A percentile compares a stretch with the other conserved stretches of the same genome.
Evolutionary conservation across 352 stramenopile genomes (phyloP).

Genomic region (Pythium phragmitis): DNA sequence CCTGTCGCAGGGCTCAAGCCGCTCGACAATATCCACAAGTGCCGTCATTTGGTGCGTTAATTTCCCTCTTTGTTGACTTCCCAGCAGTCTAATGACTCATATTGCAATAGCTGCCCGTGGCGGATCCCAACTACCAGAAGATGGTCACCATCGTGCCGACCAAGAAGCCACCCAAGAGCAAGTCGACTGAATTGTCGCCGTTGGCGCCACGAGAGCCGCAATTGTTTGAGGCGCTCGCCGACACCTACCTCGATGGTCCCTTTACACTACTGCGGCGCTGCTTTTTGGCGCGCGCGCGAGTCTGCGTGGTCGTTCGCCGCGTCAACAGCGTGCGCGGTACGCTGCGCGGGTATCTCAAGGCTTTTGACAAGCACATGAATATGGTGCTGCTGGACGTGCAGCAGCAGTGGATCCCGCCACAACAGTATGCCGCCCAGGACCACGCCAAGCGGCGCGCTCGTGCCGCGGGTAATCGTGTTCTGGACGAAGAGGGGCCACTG

Average conservation of each 20-base stretch:
- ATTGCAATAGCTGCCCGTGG: constrained; percentile 58
- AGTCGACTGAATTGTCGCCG: neutral
- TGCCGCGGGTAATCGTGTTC: neutral
- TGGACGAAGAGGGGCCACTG: constrained; percentile 8
- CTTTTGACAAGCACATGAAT: constrained; percentile 96
- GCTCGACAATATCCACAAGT: constrained; percentile 91
- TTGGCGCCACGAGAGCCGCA: constrained; percentile 19
- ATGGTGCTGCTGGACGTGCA: constrained; percentile 90
- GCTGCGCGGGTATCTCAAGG: constrained; percentile 90
- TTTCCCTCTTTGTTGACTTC: neutral
- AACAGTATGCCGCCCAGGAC: constrained; percentile 38
- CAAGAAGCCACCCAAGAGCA: constrained; percentile 6
- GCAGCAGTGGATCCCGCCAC: constrained; percentile 59
- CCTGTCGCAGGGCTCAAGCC: constrained; percentile 36
- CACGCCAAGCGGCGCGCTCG: constrained; percentile 22
- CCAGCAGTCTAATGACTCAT: neutral
- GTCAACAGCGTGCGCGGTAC: constrained; percentile 91
- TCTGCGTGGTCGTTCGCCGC: constrained; percentile 87
- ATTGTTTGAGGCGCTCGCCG: constrained; percentile 28
- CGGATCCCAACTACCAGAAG: constrained; percentile 51
- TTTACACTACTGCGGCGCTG: constrained; percentile 81
- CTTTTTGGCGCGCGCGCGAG: constrained; percentile 73
- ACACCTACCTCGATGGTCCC: constrained; percentile 82
- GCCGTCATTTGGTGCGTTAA: constrained; percentile 53
- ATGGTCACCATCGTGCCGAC: constrained; percentile 37